Base-by-base conservation (phyloP, 2,329 filamentous ascomycete species). In the Leptographium procerum region DNA sequence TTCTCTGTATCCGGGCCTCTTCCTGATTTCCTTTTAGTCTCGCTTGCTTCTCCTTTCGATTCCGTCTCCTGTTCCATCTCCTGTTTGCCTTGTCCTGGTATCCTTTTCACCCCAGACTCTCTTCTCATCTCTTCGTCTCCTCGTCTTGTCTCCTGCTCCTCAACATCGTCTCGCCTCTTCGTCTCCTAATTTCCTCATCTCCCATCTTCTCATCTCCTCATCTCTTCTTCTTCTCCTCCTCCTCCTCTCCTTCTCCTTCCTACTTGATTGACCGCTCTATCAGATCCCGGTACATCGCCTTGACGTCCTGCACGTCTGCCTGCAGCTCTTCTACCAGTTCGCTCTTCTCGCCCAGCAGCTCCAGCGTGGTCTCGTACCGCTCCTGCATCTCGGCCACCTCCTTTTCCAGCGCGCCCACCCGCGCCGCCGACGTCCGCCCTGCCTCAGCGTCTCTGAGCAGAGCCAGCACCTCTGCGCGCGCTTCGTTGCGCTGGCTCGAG, bases 341-440 rank as follows among this genome's bases (percentile, higher is more conserved):
- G 71, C 90, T 96, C 81, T 96, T 96, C 80, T 99, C 94, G 1
- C 94, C 94, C 59, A 99, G 74, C 84, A 97, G 86, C 74, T 97
- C 91, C 57, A 99, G 77, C 60, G 90, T 95, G 16, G 91, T 94
- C 69, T 95, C 85, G 69, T 97, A 96, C 66, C 92, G 80, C 62
- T 83, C 77, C 66, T 89, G 85, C 63, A 96, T 76, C 48, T 83
- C 81, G 31, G 73, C 74, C 55, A 96, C 75, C 64, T 90, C 61
- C 52, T 72, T 74, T 70, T 95, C 86, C 16, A 96, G 71, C 60
- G 80, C 77, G 24, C 77, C 74, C 0, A 91, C 80, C 60, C 79
- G 82, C 56, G 75, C 71, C 16, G 84, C 81, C 2, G 82, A 81
- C 2, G 72, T 73, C 63, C 83, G 81, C 68, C 86, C 86, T 33